phyloP scores from a whole-genome alignment of 2,329 filamentous ascomycete species.

The Aspergillus novoparasiticus region DNA sequence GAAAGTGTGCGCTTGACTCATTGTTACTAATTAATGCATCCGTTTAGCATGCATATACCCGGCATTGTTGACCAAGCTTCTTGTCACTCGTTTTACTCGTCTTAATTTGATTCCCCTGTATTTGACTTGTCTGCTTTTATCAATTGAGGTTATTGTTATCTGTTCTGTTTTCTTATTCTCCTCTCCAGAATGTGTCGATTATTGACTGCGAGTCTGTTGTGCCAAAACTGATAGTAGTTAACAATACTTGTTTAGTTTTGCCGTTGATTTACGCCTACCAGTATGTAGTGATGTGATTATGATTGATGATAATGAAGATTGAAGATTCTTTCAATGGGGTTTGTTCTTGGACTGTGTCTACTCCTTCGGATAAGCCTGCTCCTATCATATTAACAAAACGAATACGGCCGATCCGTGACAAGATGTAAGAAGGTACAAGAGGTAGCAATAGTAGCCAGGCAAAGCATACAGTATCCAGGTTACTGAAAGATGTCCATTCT shows the following conservation, averaged over 20 bases:
- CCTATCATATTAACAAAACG: neutral
- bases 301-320: slow-evolving; percentile 24
- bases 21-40: slow-evolving; percentile 34
- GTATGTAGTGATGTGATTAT: slow-evolving; percentile 24
- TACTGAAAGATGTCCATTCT: neutral
- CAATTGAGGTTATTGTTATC: slow-evolving; percentile 12
- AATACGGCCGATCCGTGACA: neutral
- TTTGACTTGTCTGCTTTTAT: slow-evolving; percentile 28
- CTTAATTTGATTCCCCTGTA: slow-evolving; percentile 39
- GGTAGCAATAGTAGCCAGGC: neutral
- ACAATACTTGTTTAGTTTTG: slow-evolving; percentile 7
- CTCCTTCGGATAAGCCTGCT: neutral
- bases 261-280: slow-evolving; percentile 7
- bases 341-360: neutral
- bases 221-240: slow-evolving; percentile 11
- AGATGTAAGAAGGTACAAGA: neutral
- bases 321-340: neutral
- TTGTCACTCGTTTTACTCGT: slow-evolving; percentile 25
- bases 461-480: neutral
- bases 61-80: slow-evolving; percentile 15
- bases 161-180: slow-evolving; percentile 17
- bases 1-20: slow-evolving; percentile 35
- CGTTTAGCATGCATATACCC: slow-evolving; percentile 32
- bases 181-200: slow-evolving; percentile 21
- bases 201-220: neutral